These are phyloP conservation scores for Apiospora koreana DNA, from an alignment of 2,329 filamentous ascomycete species.

Conservation along the genomic window DNA sequence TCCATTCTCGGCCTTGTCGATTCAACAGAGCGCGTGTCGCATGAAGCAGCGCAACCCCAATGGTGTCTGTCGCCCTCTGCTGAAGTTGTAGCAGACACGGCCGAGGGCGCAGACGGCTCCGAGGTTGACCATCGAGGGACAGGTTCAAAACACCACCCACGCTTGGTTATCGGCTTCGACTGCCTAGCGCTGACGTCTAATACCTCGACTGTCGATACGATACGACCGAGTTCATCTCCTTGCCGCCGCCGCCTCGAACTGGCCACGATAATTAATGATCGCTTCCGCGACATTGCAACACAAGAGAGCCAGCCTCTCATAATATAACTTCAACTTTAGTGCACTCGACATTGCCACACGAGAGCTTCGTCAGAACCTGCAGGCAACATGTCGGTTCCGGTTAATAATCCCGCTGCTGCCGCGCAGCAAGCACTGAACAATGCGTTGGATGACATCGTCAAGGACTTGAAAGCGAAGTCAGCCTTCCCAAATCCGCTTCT, in stretches of 20 bases:
- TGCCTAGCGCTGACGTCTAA: not conserved
- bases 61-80: slow-evolving; percentile 27
- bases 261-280: not conserved
- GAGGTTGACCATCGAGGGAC: slow-evolving; percentile 3
- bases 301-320: not conserved
- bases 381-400: not conserved
- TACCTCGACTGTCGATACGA: not conserved
- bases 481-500: slow-evolving; percentile 17
- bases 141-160: not conserved
- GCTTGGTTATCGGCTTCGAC: not conserved
- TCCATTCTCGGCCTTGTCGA: not conserved
- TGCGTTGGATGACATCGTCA: slow-evolving; percentile 55
- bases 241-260: not conserved
- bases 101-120: slow-evolving; percentile 23
- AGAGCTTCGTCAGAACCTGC: not conserved
- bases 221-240: not conserved
- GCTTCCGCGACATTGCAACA: not conserved
- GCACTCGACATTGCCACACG: not conserved
- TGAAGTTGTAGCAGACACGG: slow-evolving; percentile 33
- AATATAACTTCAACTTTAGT: not conserved
- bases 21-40: not conserved
- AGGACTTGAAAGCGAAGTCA: slow-evolving; percentile 58
- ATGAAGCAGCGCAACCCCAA: slow-evolving; percentile 13
- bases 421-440: slow-evolving; percentile 23
- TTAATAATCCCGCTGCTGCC: not conserved